Base-by-base conservation (phyloP, 2,329 filamentous ascomycete species). In the Tolypocladium amazonense region DNA sequence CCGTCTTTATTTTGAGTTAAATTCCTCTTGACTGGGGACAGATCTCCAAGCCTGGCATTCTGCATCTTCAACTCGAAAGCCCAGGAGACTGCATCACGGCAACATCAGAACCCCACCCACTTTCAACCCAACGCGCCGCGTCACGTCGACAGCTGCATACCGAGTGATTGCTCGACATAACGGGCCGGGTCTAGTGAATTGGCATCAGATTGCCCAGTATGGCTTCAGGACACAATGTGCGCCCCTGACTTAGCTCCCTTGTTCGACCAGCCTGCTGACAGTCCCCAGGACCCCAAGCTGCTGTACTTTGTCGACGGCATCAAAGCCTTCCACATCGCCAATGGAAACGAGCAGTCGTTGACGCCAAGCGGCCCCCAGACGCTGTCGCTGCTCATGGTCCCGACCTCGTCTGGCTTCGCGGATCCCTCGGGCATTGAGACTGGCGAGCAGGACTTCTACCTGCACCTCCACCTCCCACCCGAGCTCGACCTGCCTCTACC, bases 401-500 rank as follows among this genome's bases (percentile, higher is more conserved):
- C 93, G 8, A 97, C 93, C 3, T 88, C 88, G 20, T 90, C 90
- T 37, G 83, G 88, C 30, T 89, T 85, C 68, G 79, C 81, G 56
- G 82, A 84, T 60, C 69, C 75, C 12, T 68, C 78, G 15, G 82
- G 81, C 60, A 77, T 84, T 53, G 80, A 84, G 59, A 66, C 71
- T 56, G 79, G 84, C 64, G 88, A 92, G 70, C 89, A 97, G 71
- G 94, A 97, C 78, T 97, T 97, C 77, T 97, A 97, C 73, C 85
- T 99, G 6, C 93, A 97, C 73, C 84, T 99, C 30, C 92, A 97
- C 69, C 85, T 97, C 12, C 92, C 93, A 18, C 93, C 93, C 25
- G 93, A 97, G 79, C 85, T 99, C 67, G 93, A 97, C 68, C 84
- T 97, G 7, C 90, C 94, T 7, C 81, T 97, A 18, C 94, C 94